phyloP scores from a whole-genome alignment of 2,329 filamentous ascomycete species.

The Diaporthe australafricana region DNA sequence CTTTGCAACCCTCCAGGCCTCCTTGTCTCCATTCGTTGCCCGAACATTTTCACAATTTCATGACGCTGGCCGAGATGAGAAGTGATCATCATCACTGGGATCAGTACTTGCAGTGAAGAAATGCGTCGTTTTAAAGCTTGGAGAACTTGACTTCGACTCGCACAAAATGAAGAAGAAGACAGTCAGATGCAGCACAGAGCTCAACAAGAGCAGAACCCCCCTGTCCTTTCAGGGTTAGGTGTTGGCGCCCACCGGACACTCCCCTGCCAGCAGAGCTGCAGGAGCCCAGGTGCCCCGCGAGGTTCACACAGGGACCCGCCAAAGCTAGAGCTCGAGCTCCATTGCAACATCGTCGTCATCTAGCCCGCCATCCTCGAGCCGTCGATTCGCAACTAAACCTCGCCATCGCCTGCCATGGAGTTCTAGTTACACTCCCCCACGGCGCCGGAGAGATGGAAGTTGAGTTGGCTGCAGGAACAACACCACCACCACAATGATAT shows the following conservation, averaged over 20 bases:
- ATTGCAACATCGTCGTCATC: slow-evolving; percentile 27
- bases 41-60: too few species aligned
- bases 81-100: too few species aligned
- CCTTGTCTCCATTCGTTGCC: too few species aligned
- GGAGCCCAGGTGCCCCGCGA: neutral
- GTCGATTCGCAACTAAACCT: neutral
- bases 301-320: slow-evolving; percentile 1
- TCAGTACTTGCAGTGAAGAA: too few species aligned
- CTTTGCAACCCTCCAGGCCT: too few species aligned
- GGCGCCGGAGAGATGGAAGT: slow-evolving; percentile 16
- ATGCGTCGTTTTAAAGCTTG: too few species aligned
- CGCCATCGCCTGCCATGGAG: neutral
- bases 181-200: too few species aligned
- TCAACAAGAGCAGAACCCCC: too few species aligned
- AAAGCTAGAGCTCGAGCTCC: slow-evolving; percentile 8
- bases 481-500: slow-evolving; percentile 24
- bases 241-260: neutral
- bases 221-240: slow-evolving; percentile 1
- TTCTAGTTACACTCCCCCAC: neutral
- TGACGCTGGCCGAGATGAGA: too few species aligned
- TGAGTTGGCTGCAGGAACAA: slow-evolving; percentile 3
- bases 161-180: too few species aligned
- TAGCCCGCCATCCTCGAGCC: neutral
- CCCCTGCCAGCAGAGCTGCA: slow-evolving; percentile 1
- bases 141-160: neutral